Evolutionary conservation across 495 filamentous ascomycete species (phyloP).

Genomic region (Neurospora tetraspora): DNA sequence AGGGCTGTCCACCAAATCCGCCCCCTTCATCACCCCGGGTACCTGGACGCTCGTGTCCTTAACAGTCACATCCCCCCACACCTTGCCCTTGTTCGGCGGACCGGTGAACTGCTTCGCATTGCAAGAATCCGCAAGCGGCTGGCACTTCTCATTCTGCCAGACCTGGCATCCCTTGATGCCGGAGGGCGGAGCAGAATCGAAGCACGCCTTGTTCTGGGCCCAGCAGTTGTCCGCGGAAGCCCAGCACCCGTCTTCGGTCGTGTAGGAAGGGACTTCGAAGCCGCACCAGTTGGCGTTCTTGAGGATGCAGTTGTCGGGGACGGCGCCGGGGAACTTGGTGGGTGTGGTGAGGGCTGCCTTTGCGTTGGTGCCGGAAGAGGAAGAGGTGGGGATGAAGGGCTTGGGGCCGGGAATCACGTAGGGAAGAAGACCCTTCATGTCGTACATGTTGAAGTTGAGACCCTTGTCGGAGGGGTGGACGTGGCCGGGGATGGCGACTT

Average conservation of each 20-base stretch:
- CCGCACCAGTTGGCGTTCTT: slow-evolving; percentile 68
- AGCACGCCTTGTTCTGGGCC: slow-evolving; percentile 47
- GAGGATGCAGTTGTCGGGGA: slow-evolving; percentile 45
- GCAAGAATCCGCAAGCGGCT: slow-evolving; percentile 39
- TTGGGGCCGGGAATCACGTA: slow-evolving; percentile 53
- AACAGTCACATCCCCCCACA: slow-evolving; percentile 18
- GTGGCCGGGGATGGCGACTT: slow-evolving; percentile 55
- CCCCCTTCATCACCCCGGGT: slow-evolving; percentile 3
- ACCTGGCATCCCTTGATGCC: slow-evolving; percentile 46
- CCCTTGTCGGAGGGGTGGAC: slow-evolving; percentile 40
- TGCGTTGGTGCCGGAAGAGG: not conserved
- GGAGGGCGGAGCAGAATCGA: slow-evolving; percentile 43
- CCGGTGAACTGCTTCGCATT: slow-evolving; percentile 38
- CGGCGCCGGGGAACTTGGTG: slow-evolving; percentile 30
- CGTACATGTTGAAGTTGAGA: slow-evolving; percentile 55
- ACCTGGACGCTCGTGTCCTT: not conserved
- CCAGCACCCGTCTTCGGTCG: slow-evolving; percentile 49
- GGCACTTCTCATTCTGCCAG: slow-evolving; percentile 50
- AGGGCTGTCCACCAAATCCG: not conserved
- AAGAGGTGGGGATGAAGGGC: slow-evolving; percentile 27
- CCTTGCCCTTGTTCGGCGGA: slow-evolving; percentile 46
- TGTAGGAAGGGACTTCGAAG: slow-evolving; percentile 44
- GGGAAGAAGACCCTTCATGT: slow-evolving; percentile 17
- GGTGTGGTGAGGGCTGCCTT: slow-evolving; percentile 11
- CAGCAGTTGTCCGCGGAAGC: slow-evolving; percentile 43